Conservation (phyloP, 441 rosid species). For the Mallotus repandus region DNA sequence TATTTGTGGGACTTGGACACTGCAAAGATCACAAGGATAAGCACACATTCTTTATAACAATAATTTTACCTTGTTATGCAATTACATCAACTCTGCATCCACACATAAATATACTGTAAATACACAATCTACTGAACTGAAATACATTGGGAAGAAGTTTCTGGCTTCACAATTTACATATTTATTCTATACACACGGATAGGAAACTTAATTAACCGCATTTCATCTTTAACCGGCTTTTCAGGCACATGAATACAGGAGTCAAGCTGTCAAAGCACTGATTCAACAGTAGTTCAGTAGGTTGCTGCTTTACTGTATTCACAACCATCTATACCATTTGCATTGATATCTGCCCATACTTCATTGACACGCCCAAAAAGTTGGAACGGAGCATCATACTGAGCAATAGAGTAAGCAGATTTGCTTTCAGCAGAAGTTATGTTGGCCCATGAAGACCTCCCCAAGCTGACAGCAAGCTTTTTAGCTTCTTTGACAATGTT, state of each 20-base stretch:
- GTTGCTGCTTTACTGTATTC: conserved; percentile 30
- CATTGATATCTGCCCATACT: conserved; percentile 59
- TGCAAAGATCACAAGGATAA: neutral
- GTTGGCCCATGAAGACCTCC: conserved; percentile 54
- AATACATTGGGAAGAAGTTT: neutral
- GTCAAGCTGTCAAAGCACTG: neutral
- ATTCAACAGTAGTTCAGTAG: conserved; percentile 27
- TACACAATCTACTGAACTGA: neutral
- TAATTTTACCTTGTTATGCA: too few relatives aligned
- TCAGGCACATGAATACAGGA: neutral
- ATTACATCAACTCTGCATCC: neutral
- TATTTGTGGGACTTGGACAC: neutral
- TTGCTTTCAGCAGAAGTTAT: conserved; percentile 36
- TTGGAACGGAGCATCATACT: conserved; percentile 58
- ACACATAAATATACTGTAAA: neutral
- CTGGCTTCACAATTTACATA: neutral
- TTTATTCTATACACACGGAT: neutral
- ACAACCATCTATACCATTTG: conserved; percentile 31
- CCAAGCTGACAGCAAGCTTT: conserved; percentile 57
- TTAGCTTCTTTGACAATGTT: conserved; percentile 47
- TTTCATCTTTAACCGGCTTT: neutral
- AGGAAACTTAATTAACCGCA: neutral
- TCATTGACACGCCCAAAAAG: conserved; percentile 60
- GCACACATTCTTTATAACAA: neutral
- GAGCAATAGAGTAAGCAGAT: conserved; percentile 61